phyloP scores from a whole-genome alignment of 495 filamentous ascomycete genomes.

The Podospora conica region DNA sequence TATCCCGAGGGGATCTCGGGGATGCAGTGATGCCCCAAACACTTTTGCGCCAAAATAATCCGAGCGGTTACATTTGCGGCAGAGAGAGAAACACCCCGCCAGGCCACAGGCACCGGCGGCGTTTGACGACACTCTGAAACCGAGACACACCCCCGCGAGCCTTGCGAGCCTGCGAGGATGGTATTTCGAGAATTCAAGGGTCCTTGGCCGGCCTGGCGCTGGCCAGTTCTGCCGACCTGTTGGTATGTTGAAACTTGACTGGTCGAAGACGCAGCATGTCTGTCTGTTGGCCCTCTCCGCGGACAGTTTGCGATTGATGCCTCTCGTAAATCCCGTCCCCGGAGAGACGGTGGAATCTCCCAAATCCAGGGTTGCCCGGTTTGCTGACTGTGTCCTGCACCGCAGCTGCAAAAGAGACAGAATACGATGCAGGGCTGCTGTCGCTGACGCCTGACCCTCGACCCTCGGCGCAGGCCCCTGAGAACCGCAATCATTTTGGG shows the following conservation, averaged over 20 bases:
- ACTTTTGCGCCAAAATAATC: slow-evolving; percentile 2
- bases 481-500: slow-evolving; percentile 4
- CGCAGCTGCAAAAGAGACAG: background rate
- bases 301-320: too few relatives aligned
- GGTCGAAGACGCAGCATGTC: background rate
- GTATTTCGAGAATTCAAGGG: background rate
- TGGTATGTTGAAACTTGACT: background rate
- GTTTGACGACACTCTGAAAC: slow-evolving; percentile 10
- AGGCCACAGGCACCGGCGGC: background rate
- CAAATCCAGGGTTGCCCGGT: too few relatives aligned
- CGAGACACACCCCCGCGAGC: slow-evolving; percentile 3
- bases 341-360: too few relatives aligned
- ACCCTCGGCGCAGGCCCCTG: slow-evolving; percentile 4
- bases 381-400: slow-evolving; percentile 9
- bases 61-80: slow-evolving; percentile 1
- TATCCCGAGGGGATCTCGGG: background rate
- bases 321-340: too few relatives aligned
- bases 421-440: slow-evolving; percentile 1
- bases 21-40: background rate
- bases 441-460: too few relatives aligned
- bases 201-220: background rate
- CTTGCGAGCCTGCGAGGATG: background rate
- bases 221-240: background rate
- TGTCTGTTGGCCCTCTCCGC: background rate
- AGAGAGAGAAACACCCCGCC: slow-evolving; percentile 1